Evolutionary conservation across 1,139 yeast species (phyloP).

Genomic region (Yamadazyma atlantica): DNA sequence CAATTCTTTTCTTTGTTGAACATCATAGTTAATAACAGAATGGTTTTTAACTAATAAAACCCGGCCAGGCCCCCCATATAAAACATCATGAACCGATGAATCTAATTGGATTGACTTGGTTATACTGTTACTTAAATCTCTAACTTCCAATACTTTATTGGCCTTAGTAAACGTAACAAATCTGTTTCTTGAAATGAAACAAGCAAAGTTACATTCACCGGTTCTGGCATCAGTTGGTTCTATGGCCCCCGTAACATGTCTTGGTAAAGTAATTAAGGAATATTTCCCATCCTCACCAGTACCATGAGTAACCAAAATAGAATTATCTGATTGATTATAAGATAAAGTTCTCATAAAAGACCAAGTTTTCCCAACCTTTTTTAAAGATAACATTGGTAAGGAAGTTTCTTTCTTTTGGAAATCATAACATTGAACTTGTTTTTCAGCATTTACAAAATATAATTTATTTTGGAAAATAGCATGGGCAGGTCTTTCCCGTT

Average conservation of each 20-base stretch:
- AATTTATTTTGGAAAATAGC: constrained; percentile 69
- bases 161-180: constrained; percentile 77
- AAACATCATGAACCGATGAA: constrained; percentile 67
- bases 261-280: constrained; percentile 77
- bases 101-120: constrained; percentile 84
- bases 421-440: constrained; percentile 81
- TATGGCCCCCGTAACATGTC: constrained; percentile 87
- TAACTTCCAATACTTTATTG: constrained; percentile 69
- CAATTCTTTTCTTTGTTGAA: constrained; percentile 83
- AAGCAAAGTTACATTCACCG: constrained; percentile 84
- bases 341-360: constrained; percentile 80
- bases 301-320: constrained; percentile 80
- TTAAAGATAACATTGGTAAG: constrained; percentile 78
- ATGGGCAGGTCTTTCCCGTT: constrained; percentile 95
- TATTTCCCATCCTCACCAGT: constrained; percentile 63
- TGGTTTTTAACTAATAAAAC: constrained; percentile 72
- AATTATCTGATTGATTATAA: constrained; percentile 89
- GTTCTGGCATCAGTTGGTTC: constrained; percentile 79
- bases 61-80: constrained; percentile 80
- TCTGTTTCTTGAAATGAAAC: constrained; percentile 91
- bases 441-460: constrained; percentile 77
- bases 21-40: constrained; percentile 81
- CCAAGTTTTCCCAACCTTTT: constrained; percentile 85
- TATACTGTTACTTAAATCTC: constrained; percentile 75
- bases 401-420: constrained; percentile 61